These are phyloP conservation scores for Silybum marianum DNA, from an alignment of 129 eudicot species.

Conservation along the genomic window DNA sequence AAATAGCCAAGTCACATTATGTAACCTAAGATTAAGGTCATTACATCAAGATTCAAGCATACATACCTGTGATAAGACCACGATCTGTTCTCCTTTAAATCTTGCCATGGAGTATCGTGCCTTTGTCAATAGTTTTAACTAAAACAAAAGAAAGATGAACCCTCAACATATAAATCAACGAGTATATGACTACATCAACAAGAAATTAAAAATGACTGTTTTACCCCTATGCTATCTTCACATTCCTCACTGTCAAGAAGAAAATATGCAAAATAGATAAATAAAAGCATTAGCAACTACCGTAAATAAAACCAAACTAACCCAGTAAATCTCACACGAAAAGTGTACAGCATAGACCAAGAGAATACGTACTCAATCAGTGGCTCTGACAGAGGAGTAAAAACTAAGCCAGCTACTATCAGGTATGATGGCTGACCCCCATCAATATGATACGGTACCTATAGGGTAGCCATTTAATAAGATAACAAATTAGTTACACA, in stretches of 20 bases:
- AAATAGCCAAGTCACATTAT: too few relatives aligned
- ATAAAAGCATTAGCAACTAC: constrained; percentile 14
- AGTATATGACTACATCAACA: constrained; percentile 2
- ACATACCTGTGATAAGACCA: constrained; percentile 84
- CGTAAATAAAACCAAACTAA: background rate
- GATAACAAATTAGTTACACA: constrained; percentile 4
- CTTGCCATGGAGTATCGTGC: constrained; percentile 89
- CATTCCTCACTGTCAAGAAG: constrained; percentile 67
- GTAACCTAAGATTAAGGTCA: constrained; percentile 1
- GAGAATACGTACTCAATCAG: constrained; percentile 74
- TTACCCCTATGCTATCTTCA: constrained; percentile 92
- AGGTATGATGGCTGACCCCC: constrained; percentile 91
- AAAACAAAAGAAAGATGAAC: constrained; percentile 15
- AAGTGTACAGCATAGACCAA: background rate
- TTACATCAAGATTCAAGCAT: constrained; percentile 15
- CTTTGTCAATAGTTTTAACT: constrained; percentile 86
- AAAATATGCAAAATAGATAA: constrained; percentile 9
- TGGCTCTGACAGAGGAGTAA: constrained; percentile 94
- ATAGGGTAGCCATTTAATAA: constrained; percentile 20
- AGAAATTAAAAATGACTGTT: constrained; percentile 11
- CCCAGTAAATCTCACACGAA: background rate
- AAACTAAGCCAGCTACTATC: constrained; percentile 93
- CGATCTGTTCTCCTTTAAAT: constrained; percentile 93
- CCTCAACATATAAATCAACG: constrained; percentile 4
- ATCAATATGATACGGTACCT: constrained; percentile 96